These are phyloP conservation scores for cucumber (Cucumis sativus) DNA, from an alignment of 306 rosid species.

Conservation along the genomic window DNA sequence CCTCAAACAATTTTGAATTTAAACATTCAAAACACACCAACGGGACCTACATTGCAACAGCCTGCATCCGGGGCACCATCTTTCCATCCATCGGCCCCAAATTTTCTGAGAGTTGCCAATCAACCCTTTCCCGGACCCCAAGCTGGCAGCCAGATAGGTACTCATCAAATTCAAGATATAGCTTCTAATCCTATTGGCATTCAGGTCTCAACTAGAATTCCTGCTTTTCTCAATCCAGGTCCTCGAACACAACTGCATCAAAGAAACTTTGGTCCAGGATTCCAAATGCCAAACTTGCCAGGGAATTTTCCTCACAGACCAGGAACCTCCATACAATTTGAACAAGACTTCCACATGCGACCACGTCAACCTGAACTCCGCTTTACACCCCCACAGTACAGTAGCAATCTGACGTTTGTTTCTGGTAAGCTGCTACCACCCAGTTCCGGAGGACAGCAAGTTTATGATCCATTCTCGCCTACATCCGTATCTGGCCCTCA, in stretches of 20 bases:
- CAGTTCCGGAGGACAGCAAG: constrained; percentile 50
- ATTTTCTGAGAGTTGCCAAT: constrained; percentile 24
- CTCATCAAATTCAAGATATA: constrained; percentile 23
- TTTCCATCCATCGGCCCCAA: constrained; percentile 28
- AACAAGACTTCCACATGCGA: constrained; percentile 31
- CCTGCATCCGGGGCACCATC: constrained; percentile 30
- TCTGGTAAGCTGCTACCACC: constrained; percentile 33
- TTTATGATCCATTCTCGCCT: constrained; percentile 94
- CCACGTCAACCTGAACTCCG: constrained; percentile 25
- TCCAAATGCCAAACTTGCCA: constrained; percentile 32
- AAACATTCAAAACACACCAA: constrained; percentile 20
- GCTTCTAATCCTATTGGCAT: constrained; percentile 24
- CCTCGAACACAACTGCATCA: constrained; percentile 37
- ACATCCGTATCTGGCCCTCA: constrained; percentile 34
- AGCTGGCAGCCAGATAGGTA: constrained; percentile 30
- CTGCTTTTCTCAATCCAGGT: constrained; percentile 35
- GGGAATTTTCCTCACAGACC: constrained; percentile 27
- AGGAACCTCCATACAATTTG: constrained; percentile 29
- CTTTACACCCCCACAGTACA: constrained; percentile 29
- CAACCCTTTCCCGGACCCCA: constrained; percentile 47
- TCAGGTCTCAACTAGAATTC: constrained; percentile 30
- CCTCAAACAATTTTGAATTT: constrained; percentile 28
- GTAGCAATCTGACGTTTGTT: constrained; percentile 26
- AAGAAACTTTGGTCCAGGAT: constrained; percentile 41
- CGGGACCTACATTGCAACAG: constrained; percentile 18